Base-by-base conservation (phyloP, 2,329 filamentous ascomycete species). In the Botryotinia calthae region DNA sequence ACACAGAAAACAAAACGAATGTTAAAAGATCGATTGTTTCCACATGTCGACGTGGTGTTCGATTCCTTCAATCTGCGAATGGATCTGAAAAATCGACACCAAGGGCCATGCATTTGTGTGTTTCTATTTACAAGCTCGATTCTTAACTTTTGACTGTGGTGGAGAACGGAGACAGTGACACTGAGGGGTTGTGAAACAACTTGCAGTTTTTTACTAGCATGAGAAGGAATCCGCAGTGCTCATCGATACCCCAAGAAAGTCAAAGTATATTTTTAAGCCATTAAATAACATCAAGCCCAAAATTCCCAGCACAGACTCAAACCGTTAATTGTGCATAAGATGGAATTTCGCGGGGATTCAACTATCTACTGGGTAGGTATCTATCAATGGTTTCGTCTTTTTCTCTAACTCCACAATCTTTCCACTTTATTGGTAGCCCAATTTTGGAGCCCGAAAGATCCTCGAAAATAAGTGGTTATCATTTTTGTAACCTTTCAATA, bases 381-480 rank as follows among this genome's bases (percentile, higher is more conserved):
- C 34, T 64, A 51, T 61, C 65, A 18, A 72, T 54, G 37, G 34
- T 71, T 73, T 42, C 59, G 65, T 61, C 72, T 44, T 44, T 74
- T 70, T 72, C 74, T 75, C 59, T 44, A 75, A 65, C 70, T 66
- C 72, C 72, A 31, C 51, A n/a, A 48, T 56, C 34, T 31, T 56
- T 54, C 22, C 25, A 28, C 25, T 46, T 59, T 25, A 46, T n/a
- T 25, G 22, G 37, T 18, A 58, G 48, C 61, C 34, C 48, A 58
- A 58, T 28, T 34, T 46, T 34, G 34, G n/a, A 64, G 18, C 22
- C 59, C 22, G 18, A 54, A 54, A 42, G 31, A 37, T 42, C 40
- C 46, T 12, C 58, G 42, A 42, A 42, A 31, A 56, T 28, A 31
- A 42, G n/a, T 42, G 5, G 16, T 25, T 51, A 67, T 56, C 34